phyloP scores from a whole-genome alignment of 495 filamentous ascomycete species.

The Bacidia rubella region DNA sequence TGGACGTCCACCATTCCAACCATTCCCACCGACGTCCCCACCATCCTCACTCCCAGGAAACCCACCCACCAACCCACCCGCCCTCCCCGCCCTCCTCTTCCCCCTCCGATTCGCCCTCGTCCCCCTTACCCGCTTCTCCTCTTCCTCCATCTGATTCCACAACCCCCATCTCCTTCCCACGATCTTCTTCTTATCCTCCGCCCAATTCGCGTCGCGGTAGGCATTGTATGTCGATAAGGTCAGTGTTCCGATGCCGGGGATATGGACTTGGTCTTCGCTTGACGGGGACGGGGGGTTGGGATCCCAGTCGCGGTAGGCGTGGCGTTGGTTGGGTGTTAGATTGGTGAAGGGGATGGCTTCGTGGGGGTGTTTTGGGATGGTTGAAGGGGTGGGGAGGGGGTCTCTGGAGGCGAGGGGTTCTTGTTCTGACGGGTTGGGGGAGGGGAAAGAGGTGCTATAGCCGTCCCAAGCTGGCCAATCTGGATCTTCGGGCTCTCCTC shows the following conservation, averaged over 20 bases:
- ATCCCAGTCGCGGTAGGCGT: too few species aligned
- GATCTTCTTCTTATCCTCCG: too few species aligned
- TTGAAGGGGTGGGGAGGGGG: not conserved
- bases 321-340: too few species aligned
- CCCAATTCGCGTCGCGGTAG: too few species aligned
- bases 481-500: not conserved
- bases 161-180: too few species aligned
- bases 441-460: not conserved
- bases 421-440: not conserved
- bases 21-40: slow-evolving; percentile 31
- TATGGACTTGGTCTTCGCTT: slow-evolving; percentile 13
- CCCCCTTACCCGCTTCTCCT: not conserved
- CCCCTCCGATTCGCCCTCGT: not conserved
- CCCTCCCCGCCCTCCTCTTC: slow-evolving; percentile 28
- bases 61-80: slow-evolving; percentile 26
- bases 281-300: slow-evolving; percentile 16
- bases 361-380: not conserved
- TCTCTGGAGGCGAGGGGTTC: not conserved
- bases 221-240: too few species aligned
- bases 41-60: slow-evolving; percentile 36
- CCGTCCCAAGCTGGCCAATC: not conserved
- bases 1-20: slow-evolving; percentile 32
- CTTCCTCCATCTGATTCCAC: too few species aligned
- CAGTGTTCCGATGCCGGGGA: too few species aligned
- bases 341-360: too few species aligned